These are phyloP conservation scores for Talaromyces wortmannii DNA, from an alignment of 495 filamentous ascomycete species.

Conservation along the genomic window DNA sequence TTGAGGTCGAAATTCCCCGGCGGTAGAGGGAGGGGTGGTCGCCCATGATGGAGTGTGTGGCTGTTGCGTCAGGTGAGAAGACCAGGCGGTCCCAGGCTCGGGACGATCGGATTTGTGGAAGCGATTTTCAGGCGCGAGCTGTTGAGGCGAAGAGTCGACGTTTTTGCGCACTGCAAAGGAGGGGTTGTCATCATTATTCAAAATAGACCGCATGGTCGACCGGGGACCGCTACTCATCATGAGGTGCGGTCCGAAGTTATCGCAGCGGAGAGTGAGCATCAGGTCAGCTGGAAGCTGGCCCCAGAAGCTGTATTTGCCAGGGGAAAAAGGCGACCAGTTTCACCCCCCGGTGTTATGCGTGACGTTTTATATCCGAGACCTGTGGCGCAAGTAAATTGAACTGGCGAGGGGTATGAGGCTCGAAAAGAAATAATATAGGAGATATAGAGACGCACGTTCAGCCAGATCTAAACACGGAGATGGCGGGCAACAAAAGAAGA, in stretches of 20 bases:
- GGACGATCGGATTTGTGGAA: neutral
- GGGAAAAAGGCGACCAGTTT: too few relatives aligned
- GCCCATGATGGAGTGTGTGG: neutral
- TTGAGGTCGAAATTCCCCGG: neutral
- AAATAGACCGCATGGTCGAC: constrained; percentile 36
- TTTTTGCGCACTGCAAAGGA: constrained; percentile 33
- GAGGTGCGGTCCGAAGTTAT: neutral
- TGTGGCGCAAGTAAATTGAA: too few relatives aligned
- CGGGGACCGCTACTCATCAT: constrained; percentile 1
- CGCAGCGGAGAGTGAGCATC: too few relatives aligned
- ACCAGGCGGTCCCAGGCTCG: neutral
- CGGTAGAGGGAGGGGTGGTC: neutral
- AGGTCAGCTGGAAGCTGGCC: too few relatives aligned
- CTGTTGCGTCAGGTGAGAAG: neutral
- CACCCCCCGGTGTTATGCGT: too few relatives aligned
- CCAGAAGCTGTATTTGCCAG: too few relatives aligned
- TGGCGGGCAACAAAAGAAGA: too few relatives aligned
- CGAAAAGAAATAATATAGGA: too few relatives aligned
- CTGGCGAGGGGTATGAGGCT: too few relatives aligned
- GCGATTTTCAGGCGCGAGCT: neutral
- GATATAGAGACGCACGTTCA: too few relatives aligned
- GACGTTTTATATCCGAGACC: too few relatives aligned
- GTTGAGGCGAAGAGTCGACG: neutral
- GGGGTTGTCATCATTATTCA: constrained; percentile 45
- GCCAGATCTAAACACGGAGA: too few relatives aligned